Base-by-base conservation (phyloP, 2,329 filamentous ascomycete genomes). In the Cladorrhinum sp. region DNA sequence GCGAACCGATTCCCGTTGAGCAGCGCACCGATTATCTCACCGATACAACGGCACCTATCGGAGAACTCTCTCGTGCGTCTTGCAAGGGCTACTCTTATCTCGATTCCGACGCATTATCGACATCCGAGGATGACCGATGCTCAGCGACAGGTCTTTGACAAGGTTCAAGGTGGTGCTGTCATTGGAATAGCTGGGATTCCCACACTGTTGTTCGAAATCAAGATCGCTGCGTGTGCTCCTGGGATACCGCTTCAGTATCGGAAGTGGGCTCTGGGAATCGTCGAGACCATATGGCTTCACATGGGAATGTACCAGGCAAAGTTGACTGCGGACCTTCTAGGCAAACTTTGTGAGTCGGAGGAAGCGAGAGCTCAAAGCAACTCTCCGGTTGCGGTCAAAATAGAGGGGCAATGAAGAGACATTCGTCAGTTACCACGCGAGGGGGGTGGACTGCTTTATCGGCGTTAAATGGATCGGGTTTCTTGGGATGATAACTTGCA, bases 241-340 rank as follows among this genome's bases (percentile, higher is more conserved):
- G 78, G 79, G 0, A 73, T 81, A 1, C 74, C 79, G 1, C 58
- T 64, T 1, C 71, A 73, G 7, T 75, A 77, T 57, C 79, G 75
- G 72, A 62, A 74, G 22, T 84, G 80, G 80, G 73, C 77, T 0
- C 67, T 79, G 55, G 72, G 69, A 16, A 71, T 78, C 18, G 69
- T 82, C 58, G 77, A 80, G 49, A 79, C 79, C 9, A 76, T 82
- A 12, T 83, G 79, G 77, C 71, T 74, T 53, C 75, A 79, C 48
- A 77, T 82, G 71, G 81, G 81, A 8, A 82, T 84, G 77, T 70
- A 79, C 32, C 78, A 81, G 63, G 80, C 80, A 1, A 73, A 75
- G 58, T 70, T 73, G 18, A 71, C 82, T 62, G 76, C 77, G 38
- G 77, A 79, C 48, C 66, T 65, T 27, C 62, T 72, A 22, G 64